Percentiles rank a stretch among this genome's conserved stretches.
Conservation (phyloP, 2,329 filamentous ascomycete genomes). For the Ilyonectria sp. region DNA sequence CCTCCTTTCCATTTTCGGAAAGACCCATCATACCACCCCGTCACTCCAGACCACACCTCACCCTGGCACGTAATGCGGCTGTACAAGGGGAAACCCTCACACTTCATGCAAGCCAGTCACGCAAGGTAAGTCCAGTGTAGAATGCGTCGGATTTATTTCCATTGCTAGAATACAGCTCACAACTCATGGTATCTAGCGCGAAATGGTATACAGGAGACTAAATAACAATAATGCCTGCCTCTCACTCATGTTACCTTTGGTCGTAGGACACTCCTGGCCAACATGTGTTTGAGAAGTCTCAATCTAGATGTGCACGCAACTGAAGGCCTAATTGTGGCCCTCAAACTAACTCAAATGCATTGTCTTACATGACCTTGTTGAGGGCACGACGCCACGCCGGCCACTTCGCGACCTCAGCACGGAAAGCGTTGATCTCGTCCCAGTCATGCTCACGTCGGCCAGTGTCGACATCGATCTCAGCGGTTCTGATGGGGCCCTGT, state of each 20-base stretch:
- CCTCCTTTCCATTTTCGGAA: constrained; percentile 9
- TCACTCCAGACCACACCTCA: neutral
- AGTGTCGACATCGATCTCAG: constrained; percentile 78
- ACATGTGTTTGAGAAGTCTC: constrained; percentile 1
- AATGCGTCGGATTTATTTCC: neutral
- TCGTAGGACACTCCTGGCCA: constrained; percentile 6
- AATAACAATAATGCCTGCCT: constrained; percentile 15
- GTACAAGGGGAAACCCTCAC: neutral
- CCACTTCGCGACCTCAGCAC: constrained; percentile 64
- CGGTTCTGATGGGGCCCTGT: constrained; percentile 69
- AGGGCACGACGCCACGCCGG: constrained; percentile 65
- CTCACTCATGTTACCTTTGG: constrained; percentile 7
- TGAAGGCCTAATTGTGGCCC: neutral
- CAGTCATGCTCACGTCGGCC: constrained; percentile 77
- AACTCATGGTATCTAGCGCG: constrained; percentile 34
- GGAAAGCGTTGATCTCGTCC: constrained; percentile 72
- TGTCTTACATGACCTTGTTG: constrained; percentile 56
- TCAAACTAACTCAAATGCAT: neutral
- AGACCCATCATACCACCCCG: neutral
- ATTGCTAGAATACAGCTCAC: constrained; percentile 13
- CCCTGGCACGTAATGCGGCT: neutral
- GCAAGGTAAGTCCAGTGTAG: neutral
- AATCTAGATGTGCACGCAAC: constrained; percentile 11
- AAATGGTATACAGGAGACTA: constrained; percentile 39
- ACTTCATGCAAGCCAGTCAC: neutral